Evolutionary conservation across 179 eudicot species (phyloP).

Genomic region (Silene vulgaris): DNA sequence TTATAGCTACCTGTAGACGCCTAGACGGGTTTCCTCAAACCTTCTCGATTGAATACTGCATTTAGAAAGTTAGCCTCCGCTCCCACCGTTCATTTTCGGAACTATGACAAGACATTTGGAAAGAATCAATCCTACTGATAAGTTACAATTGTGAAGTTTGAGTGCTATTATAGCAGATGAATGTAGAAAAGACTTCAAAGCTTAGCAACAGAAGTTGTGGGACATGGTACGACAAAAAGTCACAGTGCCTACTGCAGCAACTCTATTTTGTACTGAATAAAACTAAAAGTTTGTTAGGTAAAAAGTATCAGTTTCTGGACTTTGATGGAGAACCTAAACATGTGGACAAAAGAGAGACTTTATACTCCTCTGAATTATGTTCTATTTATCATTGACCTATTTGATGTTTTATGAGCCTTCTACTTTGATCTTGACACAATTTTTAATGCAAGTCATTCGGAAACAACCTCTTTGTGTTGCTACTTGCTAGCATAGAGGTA

Average conservation of each 20-base stretch:
- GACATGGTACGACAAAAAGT: not conserved
- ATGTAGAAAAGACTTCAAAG: conserved; percentile 4
- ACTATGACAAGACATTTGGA: not conserved
- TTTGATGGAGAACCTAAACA: not conserved
- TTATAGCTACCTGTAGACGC: not conserved
- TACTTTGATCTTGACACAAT: not conserved
- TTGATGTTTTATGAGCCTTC: not conserved
- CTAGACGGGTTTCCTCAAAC: conserved; percentile 1
- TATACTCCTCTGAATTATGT: not conserved
- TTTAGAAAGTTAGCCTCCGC: not conserved
- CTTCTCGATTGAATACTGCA: conserved; percentile 1
- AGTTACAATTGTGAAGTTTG: not conserved
- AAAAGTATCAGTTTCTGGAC: conserved; percentile 1
- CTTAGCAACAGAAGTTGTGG: conserved; percentile 9
- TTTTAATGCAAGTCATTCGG: too few species aligned
- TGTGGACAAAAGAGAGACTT: not conserved
- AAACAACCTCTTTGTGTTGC: too few species aligned
- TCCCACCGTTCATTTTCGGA: not conserved
- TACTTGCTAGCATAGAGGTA: too few species aligned
- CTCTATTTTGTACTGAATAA: not conserved
- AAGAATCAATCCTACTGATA: not conserved
- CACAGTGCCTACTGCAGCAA: not conserved
- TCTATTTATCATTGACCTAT: not conserved
- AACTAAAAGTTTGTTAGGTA: not conserved
- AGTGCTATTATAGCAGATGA: not conserved